A percentile compares a stretch with the other conserved stretches of the same genome.
Evolutionary conservation across 2,329 filamentous ascomycete species (phyloP).

Genomic region (Fonsecaea nubica): DNA sequence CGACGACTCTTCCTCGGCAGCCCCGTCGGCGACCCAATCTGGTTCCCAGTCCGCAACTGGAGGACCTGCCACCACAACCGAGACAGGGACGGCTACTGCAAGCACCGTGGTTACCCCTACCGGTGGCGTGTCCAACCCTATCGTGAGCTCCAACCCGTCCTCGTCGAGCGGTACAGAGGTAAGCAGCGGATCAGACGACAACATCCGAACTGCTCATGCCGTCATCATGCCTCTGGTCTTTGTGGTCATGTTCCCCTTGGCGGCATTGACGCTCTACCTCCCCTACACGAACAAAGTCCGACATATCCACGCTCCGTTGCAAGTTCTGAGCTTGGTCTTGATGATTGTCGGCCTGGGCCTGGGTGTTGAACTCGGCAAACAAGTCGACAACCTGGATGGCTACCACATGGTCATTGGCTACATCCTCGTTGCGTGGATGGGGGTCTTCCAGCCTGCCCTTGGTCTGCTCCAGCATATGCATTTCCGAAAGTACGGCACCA

Average conservation of each 20-base stretch:
- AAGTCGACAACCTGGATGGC: slow-evolving; percentile 47
- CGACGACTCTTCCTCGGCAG: slow-evolving; percentile 9
- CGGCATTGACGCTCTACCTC: slow-evolving; percentile 46
- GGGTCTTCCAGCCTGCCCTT: slow-evolving; percentile 63
- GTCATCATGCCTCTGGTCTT: slow-evolving; percentile 54
- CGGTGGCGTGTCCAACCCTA: slow-evolving; percentile 29
- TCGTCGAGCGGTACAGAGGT: slow-evolving; percentile 19
- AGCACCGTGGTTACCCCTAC: slow-evolving; percentile 24
- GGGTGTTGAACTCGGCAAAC: slow-evolving; percentile 57
- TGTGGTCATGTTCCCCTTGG: slow-evolving; percentile 50
- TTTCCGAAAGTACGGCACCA: slow-evolving; percentile 54
- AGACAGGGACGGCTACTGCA: slow-evolving; percentile 14
- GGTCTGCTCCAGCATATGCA: slow-evolving; percentile 60
- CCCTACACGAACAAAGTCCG: slow-evolving; percentile 51
- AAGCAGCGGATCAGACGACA: slow-evolving; percentile 18
- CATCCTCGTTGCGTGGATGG: slow-evolving; percentile 56
- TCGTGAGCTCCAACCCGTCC: slow-evolving; percentile 31
- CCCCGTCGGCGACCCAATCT: slow-evolving; percentile 9
- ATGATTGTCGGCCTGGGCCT: slow-evolving; percentile 58
- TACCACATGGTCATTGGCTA: slow-evolving; percentile 63
- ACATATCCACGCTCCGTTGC: slow-evolving; percentile 54
- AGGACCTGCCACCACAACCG: not conserved
- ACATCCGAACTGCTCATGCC: slow-evolving; percentile 33
- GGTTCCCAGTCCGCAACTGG: slow-evolving; percentile 12
- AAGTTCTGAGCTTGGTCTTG: slow-evolving; percentile 57